These are phyloP conservation scores for Punica granatum DNA, from an alignment of 345 rosid genomes.

Conservation along the genomic window DNA sequence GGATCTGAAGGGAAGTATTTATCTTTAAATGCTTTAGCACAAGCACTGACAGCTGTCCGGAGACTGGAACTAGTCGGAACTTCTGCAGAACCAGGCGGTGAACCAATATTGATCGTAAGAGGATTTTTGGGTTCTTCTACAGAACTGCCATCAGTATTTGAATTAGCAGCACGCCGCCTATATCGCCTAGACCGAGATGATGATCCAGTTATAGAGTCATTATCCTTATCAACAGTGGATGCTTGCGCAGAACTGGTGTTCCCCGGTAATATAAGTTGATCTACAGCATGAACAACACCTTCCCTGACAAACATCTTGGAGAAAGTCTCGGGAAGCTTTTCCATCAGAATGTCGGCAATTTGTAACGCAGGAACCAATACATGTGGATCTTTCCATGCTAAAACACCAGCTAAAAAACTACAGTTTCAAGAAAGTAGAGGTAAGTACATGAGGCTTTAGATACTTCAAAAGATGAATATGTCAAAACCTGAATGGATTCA, in stretches of 20 bases:
- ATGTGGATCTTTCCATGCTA: conserved; percentile 99
- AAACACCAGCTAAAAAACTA: conserved; percentile 94
- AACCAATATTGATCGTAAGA: conserved; percentile 44
- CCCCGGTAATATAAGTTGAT: conserved; percentile 77
- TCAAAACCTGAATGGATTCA: background rate
- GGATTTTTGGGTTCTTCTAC: conserved; percentile 59
- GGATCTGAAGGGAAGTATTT: conserved; percentile 74
- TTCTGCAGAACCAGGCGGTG: conserved; percentile 61
- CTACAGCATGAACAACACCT: conserved; percentile 98
- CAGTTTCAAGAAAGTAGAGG: conserved; percentile 8
- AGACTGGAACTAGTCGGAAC: conserved; percentile 62
- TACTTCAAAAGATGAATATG: background rate
- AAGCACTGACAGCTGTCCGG: conserved; percentile 62
- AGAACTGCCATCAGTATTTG: conserved; percentile 56
- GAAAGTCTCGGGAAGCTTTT: conserved; percentile 94
- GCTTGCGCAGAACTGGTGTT: conserved; percentile 43
- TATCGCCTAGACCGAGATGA: conserved; percentile 83
- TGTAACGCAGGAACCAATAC: conserved; percentile 96
- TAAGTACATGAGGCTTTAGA: background rate
- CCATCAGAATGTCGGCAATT: conserved; percentile 96
- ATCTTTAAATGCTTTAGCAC: conserved; percentile 88
- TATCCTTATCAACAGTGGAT: conserved; percentile 66
- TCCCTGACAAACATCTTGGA: conserved; percentile 92
- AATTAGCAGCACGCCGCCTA: conserved; percentile 68
- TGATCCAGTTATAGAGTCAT: conserved; percentile 51